phyloP scores from a whole-genome alignment of 192 early-diverging fungal species.

The Geranomyces michiganensis region DNA sequence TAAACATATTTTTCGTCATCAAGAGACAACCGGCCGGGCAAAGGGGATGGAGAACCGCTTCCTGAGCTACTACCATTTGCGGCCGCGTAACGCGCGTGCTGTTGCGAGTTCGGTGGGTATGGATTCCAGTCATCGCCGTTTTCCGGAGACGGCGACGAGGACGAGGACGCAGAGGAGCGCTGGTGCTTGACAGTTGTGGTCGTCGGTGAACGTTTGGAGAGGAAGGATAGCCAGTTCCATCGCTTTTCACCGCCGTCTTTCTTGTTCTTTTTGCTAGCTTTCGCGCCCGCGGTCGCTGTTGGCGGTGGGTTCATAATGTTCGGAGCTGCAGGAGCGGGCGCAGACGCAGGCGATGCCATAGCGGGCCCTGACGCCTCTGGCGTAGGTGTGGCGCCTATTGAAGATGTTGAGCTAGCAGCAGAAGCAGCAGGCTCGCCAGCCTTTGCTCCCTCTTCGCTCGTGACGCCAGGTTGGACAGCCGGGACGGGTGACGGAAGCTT shows the following conservation, averaged over 20 bases:
- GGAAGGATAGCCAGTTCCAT: conserved; percentile 33
- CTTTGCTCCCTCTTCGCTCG: no score
- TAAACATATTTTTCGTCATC: conserved; percentile 46
- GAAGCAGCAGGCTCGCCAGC: no score
- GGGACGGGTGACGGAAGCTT: neutral
- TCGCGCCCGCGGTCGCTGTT: neutral
- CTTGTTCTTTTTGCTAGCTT: conserved; percentile 6
- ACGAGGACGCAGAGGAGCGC: neutral
- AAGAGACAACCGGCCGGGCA: conserved; percentile 19
- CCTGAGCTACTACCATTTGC: neutral
- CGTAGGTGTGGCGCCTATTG: no score
- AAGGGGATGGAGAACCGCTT: neutral
- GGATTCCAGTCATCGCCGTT: conserved; percentile 32
- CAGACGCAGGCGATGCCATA: neutral
- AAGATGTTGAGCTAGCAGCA: no score
- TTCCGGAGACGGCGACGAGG: conserved; percentile 1
- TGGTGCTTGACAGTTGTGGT: neutral
- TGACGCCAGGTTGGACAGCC: no score
- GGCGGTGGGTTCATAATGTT: no score
- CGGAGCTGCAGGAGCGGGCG: neutral
- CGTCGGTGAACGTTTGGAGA: conserved; percentile 4
- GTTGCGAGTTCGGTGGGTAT: conserved; percentile 27
- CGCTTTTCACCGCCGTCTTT: conserved; percentile 16
- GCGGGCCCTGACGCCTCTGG: no score
- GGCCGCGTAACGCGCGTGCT: neutral